Evolutionary conservation across 1,139 yeast species (phyloP), one percentile per base, ranked within the genome.

Genomic region (Geotrichum aggregatum): DNA sequence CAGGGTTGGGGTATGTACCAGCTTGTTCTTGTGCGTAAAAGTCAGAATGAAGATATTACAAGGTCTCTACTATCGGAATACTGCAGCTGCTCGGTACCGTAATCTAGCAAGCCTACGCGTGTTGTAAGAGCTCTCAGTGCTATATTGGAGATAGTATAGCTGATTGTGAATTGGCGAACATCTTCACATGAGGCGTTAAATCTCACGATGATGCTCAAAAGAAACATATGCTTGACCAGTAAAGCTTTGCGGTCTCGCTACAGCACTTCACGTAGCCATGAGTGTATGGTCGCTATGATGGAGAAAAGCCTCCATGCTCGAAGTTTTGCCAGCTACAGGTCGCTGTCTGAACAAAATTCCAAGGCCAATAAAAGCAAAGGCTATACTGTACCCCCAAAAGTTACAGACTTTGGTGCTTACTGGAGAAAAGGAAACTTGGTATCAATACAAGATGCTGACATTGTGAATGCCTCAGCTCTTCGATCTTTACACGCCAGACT

Each of bases 401-500:
- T 66, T 16, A 58, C 58, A 36, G 73, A 72, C 39, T 64, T 60
- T 47, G 63, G 66, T 19, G 53, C 51, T 7, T 60, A 63, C 53
- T 47, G 54, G 44, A 56, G 66, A 26, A 44, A 49, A 18, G 58
- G 56, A 22, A 54, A 44, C 11, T 34, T 53, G n/a, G 40, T 35
- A 26, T 28, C 43, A 21, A 50, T 50, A 21, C 14, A 28, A 16
- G 52, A 44, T 3, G 18, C 49, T 30, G 55, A 49, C 24, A 21
- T 14, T 16, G 47, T 45, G 19, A n/a, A 18, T 16, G 66, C 75
- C 1, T 80, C 78, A 49, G 73, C 70, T 5, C 74, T 92, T 54
- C 77, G 78, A 38, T 83, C 97, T n/a, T 76, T 92, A 58, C 96
- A 87, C 66, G 74, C 87, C 19, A 80, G 98, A 67, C 74, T 92